phyloP scores from a whole-genome alignment of 2,329 filamentous ascomycete species.

The Colletotrichum spaethianum region DNA sequence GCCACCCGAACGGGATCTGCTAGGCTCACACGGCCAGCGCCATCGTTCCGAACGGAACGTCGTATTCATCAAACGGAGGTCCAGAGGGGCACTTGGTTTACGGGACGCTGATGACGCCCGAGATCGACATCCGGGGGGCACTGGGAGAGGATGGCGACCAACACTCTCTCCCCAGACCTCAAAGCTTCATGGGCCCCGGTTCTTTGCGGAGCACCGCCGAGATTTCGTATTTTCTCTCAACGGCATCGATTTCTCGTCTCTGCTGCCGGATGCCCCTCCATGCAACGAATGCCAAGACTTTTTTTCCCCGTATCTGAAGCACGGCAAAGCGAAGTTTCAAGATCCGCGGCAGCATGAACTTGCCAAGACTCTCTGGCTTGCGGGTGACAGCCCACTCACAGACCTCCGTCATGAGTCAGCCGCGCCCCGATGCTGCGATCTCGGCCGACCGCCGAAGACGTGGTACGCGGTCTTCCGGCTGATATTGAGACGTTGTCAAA shows the following conservation, averaged over 20 bases:
- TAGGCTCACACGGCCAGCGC: background rate
- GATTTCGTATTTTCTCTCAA: background rate
- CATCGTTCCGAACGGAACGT: background rate
- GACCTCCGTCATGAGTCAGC: constrained; percentile 27
- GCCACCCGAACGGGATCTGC: background rate
- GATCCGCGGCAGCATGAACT: constrained; percentile 26
- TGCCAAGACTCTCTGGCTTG: constrained; percentile 13
- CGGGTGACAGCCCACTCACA: constrained; percentile 16
- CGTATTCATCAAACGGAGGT: background rate
- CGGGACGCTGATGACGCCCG: constrained; percentile 15
- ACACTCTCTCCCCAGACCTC: constrained; percentile 1
- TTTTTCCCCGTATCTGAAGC: constrained; percentile 16
- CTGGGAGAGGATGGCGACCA: background rate
- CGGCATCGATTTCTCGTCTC: background rate
- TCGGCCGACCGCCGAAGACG: background rate
- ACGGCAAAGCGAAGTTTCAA: constrained; percentile 24
- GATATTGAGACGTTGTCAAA: background rate
- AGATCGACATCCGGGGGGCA: constrained; percentile 18
- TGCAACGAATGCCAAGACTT: constrained; percentile 6
- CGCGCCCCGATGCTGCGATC: background rate
- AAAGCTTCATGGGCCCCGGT: background rate
- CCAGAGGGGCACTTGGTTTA: constrained; percentile 2
- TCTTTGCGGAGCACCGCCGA: constrained; percentile 18
- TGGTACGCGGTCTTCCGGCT: background rate
- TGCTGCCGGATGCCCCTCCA: constrained; percentile 6